Evolutionary conservation across 192 early-diverging fungal genomes (phyloP).

Genomic region (Podila clonocystis): DNA sequence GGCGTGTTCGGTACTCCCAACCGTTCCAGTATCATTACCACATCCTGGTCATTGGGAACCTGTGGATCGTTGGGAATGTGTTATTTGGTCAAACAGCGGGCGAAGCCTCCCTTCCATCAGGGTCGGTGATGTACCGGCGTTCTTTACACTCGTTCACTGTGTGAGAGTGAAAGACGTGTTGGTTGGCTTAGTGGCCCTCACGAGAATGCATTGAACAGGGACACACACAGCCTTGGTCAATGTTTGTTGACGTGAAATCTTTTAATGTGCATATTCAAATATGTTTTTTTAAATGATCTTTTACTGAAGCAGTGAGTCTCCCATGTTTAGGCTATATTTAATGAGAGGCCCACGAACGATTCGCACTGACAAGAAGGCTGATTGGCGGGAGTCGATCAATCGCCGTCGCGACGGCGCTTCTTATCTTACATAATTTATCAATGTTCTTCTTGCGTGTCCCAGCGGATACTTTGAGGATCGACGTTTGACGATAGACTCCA

Average conservation of each 20-base stretch:
- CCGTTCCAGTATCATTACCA: conserved; percentile 12
- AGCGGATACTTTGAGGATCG: conserved; percentile 38
- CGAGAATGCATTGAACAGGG: conserved; percentile 32
- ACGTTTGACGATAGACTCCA: conserved; percentile 13
- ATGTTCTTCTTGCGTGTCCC: conserved; percentile 15
- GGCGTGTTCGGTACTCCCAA: conserved; percentile 12
- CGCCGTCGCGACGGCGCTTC: conserved; percentile 10
- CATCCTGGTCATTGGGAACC: conserved; percentile 15
- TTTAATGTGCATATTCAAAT: conserved; percentile 11
- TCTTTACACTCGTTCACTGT: conserved; percentile 33
- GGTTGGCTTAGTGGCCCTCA: conserved; percentile 36
- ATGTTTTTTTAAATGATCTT: conserved; percentile 11
- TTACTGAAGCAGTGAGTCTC: conserved; percentile 7
- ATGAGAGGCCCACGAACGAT: conserved; percentile 3
- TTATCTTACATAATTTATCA: conserved; percentile 14
- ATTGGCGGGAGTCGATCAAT: conserved; percentile 23
- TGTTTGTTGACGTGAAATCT: conserved; percentile 17
- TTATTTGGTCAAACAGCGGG: conserved; percentile 37
- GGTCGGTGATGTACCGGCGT: conserved; percentile 34
- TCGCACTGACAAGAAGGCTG: conserved; percentile 5
- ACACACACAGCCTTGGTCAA: conserved; percentile 37
- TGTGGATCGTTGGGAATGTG: conserved; percentile 34
- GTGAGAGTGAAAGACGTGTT: conserved; percentile 40
- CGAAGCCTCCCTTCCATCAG: conserved; percentile 16
- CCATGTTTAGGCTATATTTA: conserved; percentile 16